Base-by-base conservation (phyloP, 2,329 filamentous ascomycete species). In the Aspergillus proliferans region DNA sequence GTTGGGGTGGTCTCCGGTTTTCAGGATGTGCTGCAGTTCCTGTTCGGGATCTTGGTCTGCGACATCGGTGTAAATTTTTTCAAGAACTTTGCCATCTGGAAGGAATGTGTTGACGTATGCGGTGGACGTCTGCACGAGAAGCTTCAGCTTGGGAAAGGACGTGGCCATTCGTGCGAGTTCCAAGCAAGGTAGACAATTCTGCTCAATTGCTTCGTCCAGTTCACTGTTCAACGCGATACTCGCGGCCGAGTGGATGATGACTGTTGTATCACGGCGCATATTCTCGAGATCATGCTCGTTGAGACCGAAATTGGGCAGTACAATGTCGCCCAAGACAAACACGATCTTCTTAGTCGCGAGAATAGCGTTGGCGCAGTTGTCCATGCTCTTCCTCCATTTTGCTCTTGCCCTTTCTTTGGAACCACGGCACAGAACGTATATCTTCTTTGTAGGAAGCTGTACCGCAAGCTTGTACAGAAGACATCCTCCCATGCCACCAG, bases 191-290 rank as follows among this genome's bases (percentile, higher is more conserved):
- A 48, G 38, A 43, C 53, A 54, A 19, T 60, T 59, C 14, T 47
- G 6, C 4, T 46, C 47, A 8, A 57, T 46, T 1, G 57, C 51
- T 1, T 47, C 49, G 6, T 19, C 9, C 3, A 57, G 52, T 10
- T 47, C 26, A 21, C 51, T 47, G 8, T 48, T 45, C 3, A 59
- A 43, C 1, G 55, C 56, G 2, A 58, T 49, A 21, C 54, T 48
- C 1, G 53, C 58, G 6, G 55, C 57, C 3, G 55, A 26, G 21
- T 60, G 48, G 14, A 60, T 54, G 9, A 58, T 46, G 2, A 52
- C 28, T 0, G 57, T 60, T 4, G 48, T 47, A 19, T 56, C 49
- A n/a, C 45, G 33, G 14, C 45, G 49, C 14, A 59, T 19, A 2
- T 28, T 22, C 6, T 47, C 39, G 10, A 53, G 22, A 8, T 54